Base-by-base conservation (phyloP, 495 filamentous ascomycete species). In the Penicillium manginii region DNA sequence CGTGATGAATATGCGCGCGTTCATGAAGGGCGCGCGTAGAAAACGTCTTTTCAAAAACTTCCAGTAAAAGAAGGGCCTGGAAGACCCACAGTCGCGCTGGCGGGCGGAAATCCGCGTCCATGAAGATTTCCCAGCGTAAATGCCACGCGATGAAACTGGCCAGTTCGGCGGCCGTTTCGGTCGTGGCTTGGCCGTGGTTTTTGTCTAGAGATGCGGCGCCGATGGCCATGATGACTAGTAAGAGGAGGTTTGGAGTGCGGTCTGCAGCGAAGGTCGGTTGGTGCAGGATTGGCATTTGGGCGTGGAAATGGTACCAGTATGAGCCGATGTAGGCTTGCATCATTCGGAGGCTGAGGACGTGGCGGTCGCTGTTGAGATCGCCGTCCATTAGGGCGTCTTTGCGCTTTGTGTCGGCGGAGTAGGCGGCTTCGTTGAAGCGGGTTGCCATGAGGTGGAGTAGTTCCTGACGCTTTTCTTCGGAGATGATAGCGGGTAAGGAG, bases 1-100 rank as follows among this genome's bases (percentile, higher is more conserved):
- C 96, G 70, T 98, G 94, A 59, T 97, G 93, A 35, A 98, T 97
- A 62, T 98, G 94, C 7, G 93, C 94, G 59, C 94, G 86, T 74
- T 98, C 94, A 73, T 98, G 94, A 23, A 98, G 81, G 37, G 90
- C 86, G 47, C 92, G 82, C 1, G 92, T 96, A 23, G 91, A 92
- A 68, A 93, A 97, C 85, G 94, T 91, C 80, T 98, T 98, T 76
- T 98, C 94, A 69, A 94, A 97, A 0, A 96, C 80, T 66, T 98
- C 94, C 43, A 98, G 80, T 7, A 98, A 78, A 14, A 98, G 71
- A 40, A 98, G 77, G 1, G 94, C 88, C 69, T 98, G 94, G 73
- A 98, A 97, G 18, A 96, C 84, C 94, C 94, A 98, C n/a, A 98
- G 80, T 73, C 96, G 94, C 15, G 94, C 94, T 3, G 94, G 93